These are phyloP conservation scores for Hypomyces perniciosus DNA, from an alignment of 2,329 filamentous ascomycete species.

Conservation along the genomic window DNA sequence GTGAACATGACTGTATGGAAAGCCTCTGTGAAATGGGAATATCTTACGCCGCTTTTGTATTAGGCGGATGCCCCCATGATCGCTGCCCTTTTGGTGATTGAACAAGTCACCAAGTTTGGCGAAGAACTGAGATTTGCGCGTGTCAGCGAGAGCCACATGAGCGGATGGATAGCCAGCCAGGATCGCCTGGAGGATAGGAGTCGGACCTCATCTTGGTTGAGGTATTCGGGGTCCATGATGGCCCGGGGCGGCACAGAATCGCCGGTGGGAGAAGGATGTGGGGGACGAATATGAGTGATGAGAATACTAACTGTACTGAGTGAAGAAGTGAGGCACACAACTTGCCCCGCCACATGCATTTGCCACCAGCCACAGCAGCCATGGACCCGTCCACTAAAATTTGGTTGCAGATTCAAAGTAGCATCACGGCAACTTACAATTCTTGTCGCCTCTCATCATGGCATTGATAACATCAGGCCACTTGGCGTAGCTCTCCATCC, in stretches of 20 bases:
- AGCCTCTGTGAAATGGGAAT: not conserved
- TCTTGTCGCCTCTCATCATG: no score
- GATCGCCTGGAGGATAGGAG: not conserved
- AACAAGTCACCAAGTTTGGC: conserved; percentile 62
- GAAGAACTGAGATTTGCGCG: conserved; percentile 59
- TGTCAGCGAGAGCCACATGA: not conserved
- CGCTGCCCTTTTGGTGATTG: conserved; percentile 57
- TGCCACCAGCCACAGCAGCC: no score
- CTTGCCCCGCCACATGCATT: no score
- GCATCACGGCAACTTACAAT: no score
- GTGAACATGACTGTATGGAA: not conserved
- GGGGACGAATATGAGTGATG: not conserved
- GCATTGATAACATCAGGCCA: no score
- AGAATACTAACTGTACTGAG: no score
- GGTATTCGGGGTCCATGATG: conserved; percentile 23
- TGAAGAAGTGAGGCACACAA: no score
- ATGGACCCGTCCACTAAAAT: no score
- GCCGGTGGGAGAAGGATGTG: not conserved
- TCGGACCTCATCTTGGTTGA: conserved; percentile 37
- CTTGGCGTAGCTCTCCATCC: no score
- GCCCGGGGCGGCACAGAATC: no score
- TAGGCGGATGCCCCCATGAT: conserved; percentile 68
- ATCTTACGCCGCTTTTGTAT: conserved; percentile 68
- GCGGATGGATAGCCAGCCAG: no score
- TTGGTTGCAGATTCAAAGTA: no score